phyloP scores from a whole-genome alignment of 2,329 filamentous ascomycete species.

The Chalaropsis ovoidea region DNA sequence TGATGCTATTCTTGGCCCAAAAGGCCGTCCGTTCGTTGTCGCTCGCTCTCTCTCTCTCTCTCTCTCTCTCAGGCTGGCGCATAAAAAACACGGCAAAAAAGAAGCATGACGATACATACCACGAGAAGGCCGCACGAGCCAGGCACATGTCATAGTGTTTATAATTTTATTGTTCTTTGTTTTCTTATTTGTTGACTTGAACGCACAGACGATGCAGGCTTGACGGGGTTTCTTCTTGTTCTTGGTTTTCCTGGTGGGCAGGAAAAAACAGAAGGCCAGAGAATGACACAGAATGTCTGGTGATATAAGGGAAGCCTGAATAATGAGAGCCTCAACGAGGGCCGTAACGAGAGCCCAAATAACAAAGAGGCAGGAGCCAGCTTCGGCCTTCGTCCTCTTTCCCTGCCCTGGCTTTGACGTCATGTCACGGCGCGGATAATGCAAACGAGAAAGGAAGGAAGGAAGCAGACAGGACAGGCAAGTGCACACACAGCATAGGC shows the following conservation, averaged over 20 bases:
- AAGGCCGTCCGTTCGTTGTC: not conserved
- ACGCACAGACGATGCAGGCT: not conserved
- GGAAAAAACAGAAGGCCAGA: not conserved
- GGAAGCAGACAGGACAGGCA: not conserved
- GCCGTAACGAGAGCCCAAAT: not conserved
- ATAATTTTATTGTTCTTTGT: not conserved
- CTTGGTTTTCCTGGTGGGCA: not conserved
- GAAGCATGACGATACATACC: not conserved
- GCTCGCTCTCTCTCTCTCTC: not conserved
- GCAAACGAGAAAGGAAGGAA: slow-evolving; percentile 4
- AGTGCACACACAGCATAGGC: not conserved
- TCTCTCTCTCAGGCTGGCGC: not conserved
- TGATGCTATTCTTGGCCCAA: not conserved
- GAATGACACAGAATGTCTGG: not conserved
- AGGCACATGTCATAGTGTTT: not conserved
- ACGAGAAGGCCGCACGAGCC: not conserved
- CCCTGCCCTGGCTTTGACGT: not conserved
- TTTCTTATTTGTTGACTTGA: not conserved
- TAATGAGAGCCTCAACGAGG: not conserved
- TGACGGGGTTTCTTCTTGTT: not conserved
- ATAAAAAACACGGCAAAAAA: not conserved
- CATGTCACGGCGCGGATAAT: not conserved
- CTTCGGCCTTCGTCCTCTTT: not conserved
- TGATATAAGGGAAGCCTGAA: not conserved
- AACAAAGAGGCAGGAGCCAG: not conserved